Percentiles rank a stretch among this genome's conserved stretches.
phyloP scores from a whole-genome alignment of 176 grass and related monocot species.

The Carex littledalei region DNA sequence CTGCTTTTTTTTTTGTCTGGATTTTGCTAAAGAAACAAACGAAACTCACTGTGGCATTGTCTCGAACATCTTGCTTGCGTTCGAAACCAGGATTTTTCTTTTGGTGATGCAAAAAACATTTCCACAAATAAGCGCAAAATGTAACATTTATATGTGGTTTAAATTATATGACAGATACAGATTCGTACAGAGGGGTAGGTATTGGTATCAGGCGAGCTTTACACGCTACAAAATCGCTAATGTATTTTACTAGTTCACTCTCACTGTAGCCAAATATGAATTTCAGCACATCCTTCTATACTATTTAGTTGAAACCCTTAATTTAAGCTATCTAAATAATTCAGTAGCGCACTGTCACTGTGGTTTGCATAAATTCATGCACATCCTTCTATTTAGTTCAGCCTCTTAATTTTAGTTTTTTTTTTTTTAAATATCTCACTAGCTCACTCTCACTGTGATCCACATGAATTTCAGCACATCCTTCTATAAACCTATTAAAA shows the following conservation, averaged over 20 bases:
- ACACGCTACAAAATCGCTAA: not conserved
- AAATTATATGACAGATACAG: not conserved
- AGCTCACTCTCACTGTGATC: not conserved
- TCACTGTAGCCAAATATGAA: not conserved
- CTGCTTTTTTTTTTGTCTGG: too few species aligned
- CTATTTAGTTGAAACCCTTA: not conserved
- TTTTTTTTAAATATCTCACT: not conserved
- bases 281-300: not conserved
- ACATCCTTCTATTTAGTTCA: not conserved
- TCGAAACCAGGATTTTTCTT: not conserved
- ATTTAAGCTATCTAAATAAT: not conserved
- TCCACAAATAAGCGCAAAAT: not conserved
- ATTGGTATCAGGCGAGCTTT: not conserved
- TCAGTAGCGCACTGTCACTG: not conserved
- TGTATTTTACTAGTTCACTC: not conserved
- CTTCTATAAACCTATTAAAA: not conserved
- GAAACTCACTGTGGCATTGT: constrained; percentile 20
- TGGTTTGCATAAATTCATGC: not conserved
- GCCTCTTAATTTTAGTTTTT: not conserved
- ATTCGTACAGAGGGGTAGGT: not conserved
- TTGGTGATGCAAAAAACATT: not conserved
- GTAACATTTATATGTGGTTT: not conserved
- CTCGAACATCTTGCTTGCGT: constrained; percentile 23
- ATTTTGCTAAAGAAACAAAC: not conserved
- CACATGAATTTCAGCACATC: not conserved